Percentiles rank a stretch among this genome's conserved stretches.
Conservation (phyloP, 2,329 filamentous ascomycete genomes). For the Pseudocercospora macadamiae region DNA sequence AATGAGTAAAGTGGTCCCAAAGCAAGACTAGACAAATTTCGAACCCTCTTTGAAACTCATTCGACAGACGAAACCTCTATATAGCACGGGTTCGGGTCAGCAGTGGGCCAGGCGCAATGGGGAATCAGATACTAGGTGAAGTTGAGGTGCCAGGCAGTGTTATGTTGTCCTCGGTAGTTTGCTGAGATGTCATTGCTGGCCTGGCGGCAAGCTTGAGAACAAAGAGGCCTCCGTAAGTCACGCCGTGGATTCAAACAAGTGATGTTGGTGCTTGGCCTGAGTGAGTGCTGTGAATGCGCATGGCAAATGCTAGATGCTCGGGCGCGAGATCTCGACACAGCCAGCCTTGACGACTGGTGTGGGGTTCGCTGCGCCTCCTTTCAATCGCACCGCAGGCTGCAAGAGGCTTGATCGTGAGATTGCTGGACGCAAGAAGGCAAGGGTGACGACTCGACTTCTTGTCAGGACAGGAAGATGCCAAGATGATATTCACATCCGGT, state of each 20-base stretch:
- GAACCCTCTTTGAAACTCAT: too few species aligned
- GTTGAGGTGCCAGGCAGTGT: background rate
- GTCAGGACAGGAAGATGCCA: too few species aligned
- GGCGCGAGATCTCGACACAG: too few species aligned
- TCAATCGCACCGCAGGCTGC: background rate
- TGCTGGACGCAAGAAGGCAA: background rate
- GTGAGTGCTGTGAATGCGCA: background rate
- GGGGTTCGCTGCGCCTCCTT: background rate
- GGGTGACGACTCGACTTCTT: too few species aligned
- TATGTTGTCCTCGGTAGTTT: background rate
- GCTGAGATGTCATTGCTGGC: background rate
- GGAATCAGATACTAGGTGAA: too few species aligned
- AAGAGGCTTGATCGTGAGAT: background rate
- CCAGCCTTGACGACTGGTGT: background rate
- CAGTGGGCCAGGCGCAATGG: too few species aligned
- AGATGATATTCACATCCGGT: too few species aligned
- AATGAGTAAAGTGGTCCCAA: too few species aligned
- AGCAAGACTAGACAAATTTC: too few species aligned
- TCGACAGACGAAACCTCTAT: too few species aligned
- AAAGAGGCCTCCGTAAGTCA: background rate
- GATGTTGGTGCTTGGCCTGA: background rate
- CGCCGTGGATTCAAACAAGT: background rate
- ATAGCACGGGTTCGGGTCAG: too few species aligned
- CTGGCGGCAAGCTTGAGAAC: background rate
- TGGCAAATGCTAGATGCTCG: background rate